phyloP scores from a whole-genome alignment of 805 yeast genomes.

The Suhomyces tanzawaensis region DNA sequence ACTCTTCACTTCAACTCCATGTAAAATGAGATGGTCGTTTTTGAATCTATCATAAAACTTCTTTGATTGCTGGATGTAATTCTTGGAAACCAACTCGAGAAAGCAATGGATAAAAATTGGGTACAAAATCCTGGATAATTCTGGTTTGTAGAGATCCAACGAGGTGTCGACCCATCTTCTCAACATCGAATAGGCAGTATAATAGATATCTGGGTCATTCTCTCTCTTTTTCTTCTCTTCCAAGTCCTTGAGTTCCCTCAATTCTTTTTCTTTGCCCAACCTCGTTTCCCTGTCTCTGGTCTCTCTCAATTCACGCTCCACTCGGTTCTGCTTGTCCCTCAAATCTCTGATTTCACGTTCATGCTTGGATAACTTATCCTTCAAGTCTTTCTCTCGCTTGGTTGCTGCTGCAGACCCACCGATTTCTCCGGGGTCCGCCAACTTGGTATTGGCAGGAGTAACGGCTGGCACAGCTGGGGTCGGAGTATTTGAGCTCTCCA shows the following conservation, averaged over 20 bases:
- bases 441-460: slow-evolving; percentile 41
- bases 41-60: slow-evolving; percentile 72
- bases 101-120: slow-evolving; percentile 93
- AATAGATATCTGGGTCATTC: slow-evolving; percentile 68
- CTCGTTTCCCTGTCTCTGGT: slow-evolving; percentile 37
- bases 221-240: slow-evolving; percentile 43
- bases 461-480: slow-evolving; percentile 50
- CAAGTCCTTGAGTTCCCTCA: slow-evolving; percentile 38
- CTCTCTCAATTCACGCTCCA: slow-evolving; percentile 39
- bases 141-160: slow-evolving; percentile 86
- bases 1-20: slow-evolving; percentile 71
- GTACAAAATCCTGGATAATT: slow-evolving; percentile 75
- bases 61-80: slow-evolving; percentile 60
- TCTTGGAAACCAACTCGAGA: slow-evolving; percentile 71
- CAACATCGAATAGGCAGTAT: slow-evolving; percentile 76
- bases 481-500: slow-evolving; percentile 70
- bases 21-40: slow-evolving; percentile 69
- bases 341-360: slow-evolving; percentile 38
- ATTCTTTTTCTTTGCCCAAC: slow-evolving; percentile 39
- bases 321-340: slow-evolving; percentile 29
- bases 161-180: slow-evolving; percentile 90
- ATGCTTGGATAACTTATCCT: slow-evolving; percentile 23
- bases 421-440: slow-evolving; percentile 36
- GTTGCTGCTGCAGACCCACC: slow-evolving; percentile 5
- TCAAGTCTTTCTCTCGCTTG: slow-evolving; percentile 25